Percentiles rank a stretch among this genome's conserved stretches.
phyloP scores from a whole-genome alignment of 2,329 filamentous ascomycete species.

The Ophiosphaerella korrae region DNA sequence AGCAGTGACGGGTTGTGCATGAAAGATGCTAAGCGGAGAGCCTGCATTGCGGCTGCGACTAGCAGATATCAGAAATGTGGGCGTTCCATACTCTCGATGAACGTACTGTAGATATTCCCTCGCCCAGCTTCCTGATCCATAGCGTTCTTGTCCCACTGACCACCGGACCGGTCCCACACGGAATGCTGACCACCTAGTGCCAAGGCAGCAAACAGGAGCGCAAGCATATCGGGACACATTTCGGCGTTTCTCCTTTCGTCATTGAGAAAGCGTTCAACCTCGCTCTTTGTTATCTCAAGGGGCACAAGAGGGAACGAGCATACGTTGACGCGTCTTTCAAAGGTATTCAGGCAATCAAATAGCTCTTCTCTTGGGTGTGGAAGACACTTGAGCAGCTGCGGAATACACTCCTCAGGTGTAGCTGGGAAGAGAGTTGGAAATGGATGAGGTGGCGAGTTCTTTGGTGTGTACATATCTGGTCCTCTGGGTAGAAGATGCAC shows the following conservation, averaged over 20 bases:
- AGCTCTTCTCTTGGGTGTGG: conserved; percentile 45
- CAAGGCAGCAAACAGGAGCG: conserved; percentile 54
- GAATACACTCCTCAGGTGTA: conserved; percentile 40
- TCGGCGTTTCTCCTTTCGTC: conserved; percentile 51
- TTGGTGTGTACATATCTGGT: conserved; percentile 50
- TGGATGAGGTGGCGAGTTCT: conserved; percentile 47
- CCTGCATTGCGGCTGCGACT: conserved; percentile 59
- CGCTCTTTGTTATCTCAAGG: conserved; percentile 49
- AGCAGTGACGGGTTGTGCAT: conserved; percentile 55
- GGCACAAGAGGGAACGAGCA: conserved; percentile 55
- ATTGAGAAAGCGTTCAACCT: conserved; percentile 53
- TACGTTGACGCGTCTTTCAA: conserved; percentile 50
- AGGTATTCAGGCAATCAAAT: conserved; percentile 48
- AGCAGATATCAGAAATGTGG: conserved; percentile 3
- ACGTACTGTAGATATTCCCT: conserved; percentile 55
- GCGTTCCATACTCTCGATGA: neutral
- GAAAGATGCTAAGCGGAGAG: conserved; percentile 55
- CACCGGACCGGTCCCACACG: conserved; percentile 49
- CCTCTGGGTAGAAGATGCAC: conserved; percentile 51
- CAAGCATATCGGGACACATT: conserved; percentile 54
- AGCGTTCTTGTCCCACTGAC: conserved; percentile 45
- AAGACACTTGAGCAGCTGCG: conserved; percentile 47
- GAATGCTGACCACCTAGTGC: conserved; percentile 55
- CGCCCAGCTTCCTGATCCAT: conserved; percentile 44
- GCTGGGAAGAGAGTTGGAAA: conserved; percentile 53